Conservation (phyloP, 768 basidiomycete genomes). For the Leccinum boreale region DNA sequence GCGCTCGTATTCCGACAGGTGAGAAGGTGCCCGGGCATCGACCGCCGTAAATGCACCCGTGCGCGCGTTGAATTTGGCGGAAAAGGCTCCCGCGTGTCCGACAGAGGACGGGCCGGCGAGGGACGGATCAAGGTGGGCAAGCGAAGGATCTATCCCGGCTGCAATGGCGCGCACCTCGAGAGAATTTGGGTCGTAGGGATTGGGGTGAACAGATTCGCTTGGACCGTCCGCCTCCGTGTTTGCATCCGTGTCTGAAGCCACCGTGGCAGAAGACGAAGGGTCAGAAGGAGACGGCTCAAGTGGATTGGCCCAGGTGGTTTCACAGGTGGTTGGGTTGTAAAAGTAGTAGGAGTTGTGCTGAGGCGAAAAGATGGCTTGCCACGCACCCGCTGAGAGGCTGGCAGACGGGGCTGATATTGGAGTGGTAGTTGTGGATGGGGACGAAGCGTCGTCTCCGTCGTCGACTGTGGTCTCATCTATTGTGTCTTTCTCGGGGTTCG, state of each 20-base stretch:
- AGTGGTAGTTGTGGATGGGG: slow-evolving; percentile 6
- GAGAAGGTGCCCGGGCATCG: slow-evolving; percentile 68
- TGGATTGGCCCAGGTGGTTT: slow-evolving; percentile 86
- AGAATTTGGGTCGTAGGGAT: slow-evolving; percentile 37
- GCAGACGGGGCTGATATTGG: slow-evolving; percentile 9
- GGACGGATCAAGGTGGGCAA: slow-evolving; percentile 78
- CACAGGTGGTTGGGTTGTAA: slow-evolving; percentile 68
- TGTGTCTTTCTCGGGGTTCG: slow-evolving; percentile 1
- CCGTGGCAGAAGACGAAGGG: slow-evolving; percentile 19
- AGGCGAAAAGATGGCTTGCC: slow-evolving; percentile 83
- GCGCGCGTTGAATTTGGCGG: slow-evolving; percentile 79
- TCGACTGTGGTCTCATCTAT: slow-evolving; percentile 3
- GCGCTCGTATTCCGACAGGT: slow-evolving; percentile 78
- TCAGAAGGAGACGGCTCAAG: slow-evolving; percentile 40
- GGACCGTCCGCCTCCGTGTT: slow-evolving; percentile 25
- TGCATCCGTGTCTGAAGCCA: slow-evolving; percentile 15
- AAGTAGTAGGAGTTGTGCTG: slow-evolving; percentile 83
- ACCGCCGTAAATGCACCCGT: slow-evolving; percentile 70
- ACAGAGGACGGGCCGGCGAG: slow-evolving; percentile 39
- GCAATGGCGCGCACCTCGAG: slow-evolving; percentile 70
- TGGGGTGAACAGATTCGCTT: slow-evolving; percentile 7
- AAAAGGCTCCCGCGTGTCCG: slow-evolving; percentile 41
- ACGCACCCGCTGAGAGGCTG: slow-evolving; percentile 37
- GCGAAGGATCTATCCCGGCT: slow-evolving; percentile 79
- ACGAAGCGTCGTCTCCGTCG: slow-evolving; percentile 2